Percentiles rank a stretch among this genome's conserved stretches.
Conservation (phyloP, 169 alveolate genomes). For the Perkinsus olseni region DNA sequence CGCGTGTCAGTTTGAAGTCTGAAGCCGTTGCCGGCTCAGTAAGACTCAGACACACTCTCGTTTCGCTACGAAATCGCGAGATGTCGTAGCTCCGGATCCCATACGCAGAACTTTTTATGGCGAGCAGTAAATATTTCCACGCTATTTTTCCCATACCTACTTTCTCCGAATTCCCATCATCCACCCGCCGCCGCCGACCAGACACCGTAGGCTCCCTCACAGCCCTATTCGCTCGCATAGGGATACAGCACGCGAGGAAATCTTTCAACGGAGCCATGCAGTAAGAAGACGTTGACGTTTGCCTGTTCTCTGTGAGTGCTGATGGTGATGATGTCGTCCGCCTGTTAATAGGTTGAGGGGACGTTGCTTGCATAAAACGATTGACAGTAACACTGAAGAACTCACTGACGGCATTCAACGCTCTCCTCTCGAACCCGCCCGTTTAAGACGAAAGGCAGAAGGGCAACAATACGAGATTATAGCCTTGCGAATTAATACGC, state of each 20-base stretch:
- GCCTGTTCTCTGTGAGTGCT: no score
- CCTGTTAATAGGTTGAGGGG: neutral
- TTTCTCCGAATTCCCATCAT: neutral
- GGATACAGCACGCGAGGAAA: neutral
- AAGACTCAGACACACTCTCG: no score
- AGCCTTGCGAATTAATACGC: no score
- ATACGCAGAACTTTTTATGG: no score
- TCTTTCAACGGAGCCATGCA: neutral
- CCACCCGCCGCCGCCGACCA: neutral
- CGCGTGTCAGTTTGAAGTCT: no score
- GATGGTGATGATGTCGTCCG: neutral
- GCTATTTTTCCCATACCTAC: neutral
- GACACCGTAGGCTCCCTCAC: neutral
- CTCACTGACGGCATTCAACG: neutral
- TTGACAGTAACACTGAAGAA: neutral
- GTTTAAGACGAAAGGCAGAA: neutral
- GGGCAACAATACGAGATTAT: no score
- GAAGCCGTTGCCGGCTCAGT: no score
- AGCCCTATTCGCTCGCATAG: neutral
- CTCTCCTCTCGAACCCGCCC: neutral
- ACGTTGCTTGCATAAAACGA: neutral
- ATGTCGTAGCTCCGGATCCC: no score
- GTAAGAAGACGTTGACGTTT: neutral
- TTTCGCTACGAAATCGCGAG: no score
- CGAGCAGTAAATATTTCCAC: no score